Evolutionary conservation across 352 stramenopile species (phyloP).

Genomic region (Phytophthora nicotianae): DNA sequence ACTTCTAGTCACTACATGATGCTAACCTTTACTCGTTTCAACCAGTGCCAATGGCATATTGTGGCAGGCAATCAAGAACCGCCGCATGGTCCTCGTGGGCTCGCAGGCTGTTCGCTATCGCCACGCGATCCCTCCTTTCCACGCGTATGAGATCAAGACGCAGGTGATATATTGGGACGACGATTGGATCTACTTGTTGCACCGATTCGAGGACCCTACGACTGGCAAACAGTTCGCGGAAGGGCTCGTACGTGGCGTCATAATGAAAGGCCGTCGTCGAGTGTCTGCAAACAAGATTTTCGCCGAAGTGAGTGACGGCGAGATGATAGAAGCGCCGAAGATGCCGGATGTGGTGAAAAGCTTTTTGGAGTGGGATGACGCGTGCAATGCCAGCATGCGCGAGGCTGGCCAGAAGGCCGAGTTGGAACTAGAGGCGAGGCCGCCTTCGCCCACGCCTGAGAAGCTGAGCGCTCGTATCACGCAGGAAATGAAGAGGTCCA

Average conservation of each 20-base stretch:
- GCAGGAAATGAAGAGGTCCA: constrained; percentile 36
- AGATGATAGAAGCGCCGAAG: constrained; percentile 23
- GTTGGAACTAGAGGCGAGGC: constrained; percentile 7
- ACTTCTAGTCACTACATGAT: background rate
- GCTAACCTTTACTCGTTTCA: constrained; percentile 5
- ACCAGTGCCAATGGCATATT: constrained; percentile 57
- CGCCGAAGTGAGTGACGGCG: constrained; percentile 26
- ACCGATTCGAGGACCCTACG: constrained; percentile 58
- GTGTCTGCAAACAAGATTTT: constrained; percentile 30
- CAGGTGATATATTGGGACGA: constrained; percentile 63
- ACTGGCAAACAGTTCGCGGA: constrained; percentile 63
- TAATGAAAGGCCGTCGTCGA: constrained; percentile 30
- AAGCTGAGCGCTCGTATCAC: constrained; percentile 25
- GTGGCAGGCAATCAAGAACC: constrained; percentile 63
- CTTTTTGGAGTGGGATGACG: constrained; percentile 44
- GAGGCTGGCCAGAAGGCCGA: constrained; percentile 21
- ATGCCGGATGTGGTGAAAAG: constrained; percentile 38
- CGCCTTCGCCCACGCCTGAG: constrained; percentile 11
- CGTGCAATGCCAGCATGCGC: constrained; percentile 37
- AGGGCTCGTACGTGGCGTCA: constrained; percentile 37
- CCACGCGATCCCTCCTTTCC: constrained; percentile 59
- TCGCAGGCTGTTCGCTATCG: constrained; percentile 73
- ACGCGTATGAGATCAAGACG: constrained; percentile 67
- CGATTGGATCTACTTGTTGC: constrained; percentile 65
- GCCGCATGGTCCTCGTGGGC: constrained; percentile 60